Conservation (phyloP, 2,329 filamentous ascomycete genomes). For the Stemphylium lycopersici region DNA sequence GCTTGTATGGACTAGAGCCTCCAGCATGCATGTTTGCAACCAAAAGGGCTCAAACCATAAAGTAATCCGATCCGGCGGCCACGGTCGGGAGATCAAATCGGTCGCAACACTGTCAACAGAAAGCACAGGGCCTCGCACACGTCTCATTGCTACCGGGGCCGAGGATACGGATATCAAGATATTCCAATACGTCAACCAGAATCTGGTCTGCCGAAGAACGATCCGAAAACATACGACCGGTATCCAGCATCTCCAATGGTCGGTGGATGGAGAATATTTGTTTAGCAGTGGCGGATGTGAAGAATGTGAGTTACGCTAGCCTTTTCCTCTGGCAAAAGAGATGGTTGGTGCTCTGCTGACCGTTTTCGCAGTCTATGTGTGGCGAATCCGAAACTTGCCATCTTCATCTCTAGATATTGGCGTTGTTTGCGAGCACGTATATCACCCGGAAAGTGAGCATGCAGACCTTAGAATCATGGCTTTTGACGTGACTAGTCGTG, state of each 20-base stretch:
- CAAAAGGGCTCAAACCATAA: slow-evolving; percentile 52
- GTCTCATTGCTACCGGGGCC: slow-evolving; percentile 68
- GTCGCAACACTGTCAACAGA: slow-evolving; percentile 54
- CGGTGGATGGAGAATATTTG: slow-evolving; percentile 68
- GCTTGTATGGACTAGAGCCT: slow-evolving; percentile 78
- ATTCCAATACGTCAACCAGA: slow-evolving; percentile 57
- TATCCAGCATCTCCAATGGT: slow-evolving; percentile 81
- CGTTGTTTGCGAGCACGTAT: slow-evolving; percentile 58
- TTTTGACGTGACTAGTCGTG: slow-evolving; percentile 64
- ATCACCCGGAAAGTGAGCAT: slow-evolving; percentile 57
- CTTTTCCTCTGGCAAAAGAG: background rate
- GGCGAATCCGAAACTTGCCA: slow-evolving; percentile 68
- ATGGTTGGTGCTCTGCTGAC: background rate
- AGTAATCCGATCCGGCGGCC: slow-evolving; percentile 70
- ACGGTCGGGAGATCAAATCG: slow-evolving; percentile 85
- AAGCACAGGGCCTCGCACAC: slow-evolving; percentile 12
- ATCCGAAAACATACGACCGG: slow-evolving; percentile 82
- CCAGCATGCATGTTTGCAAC: slow-evolving; percentile 55
- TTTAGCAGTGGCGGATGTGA: slow-evolving; percentile 88
- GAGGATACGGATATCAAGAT: slow-evolving; percentile 79
- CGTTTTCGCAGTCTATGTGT: slow-evolving; percentile 69
- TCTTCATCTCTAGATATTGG: slow-evolving; percentile 56
- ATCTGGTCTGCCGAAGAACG: slow-evolving; percentile 62
- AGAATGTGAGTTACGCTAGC: slow-evolving; percentile 56
- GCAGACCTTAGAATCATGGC: slow-evolving; percentile 80